Conservation (phyloP, 1,139 yeast genomes). For the Debaryomycetaceae sp. region DNA sequence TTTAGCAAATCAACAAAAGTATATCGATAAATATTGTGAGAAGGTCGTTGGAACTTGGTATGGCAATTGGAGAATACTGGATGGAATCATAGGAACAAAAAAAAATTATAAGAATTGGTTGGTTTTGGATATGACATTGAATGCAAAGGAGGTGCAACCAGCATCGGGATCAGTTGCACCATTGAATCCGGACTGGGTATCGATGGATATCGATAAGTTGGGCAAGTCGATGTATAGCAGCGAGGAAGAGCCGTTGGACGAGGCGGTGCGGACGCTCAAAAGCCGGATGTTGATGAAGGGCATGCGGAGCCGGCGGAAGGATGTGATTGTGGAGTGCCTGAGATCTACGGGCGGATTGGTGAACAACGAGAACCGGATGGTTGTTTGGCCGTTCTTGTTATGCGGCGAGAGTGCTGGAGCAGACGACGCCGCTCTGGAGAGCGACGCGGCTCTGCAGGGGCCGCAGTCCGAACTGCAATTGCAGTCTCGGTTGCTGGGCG, state of each 20-base stretch:
- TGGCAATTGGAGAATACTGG: background rate
- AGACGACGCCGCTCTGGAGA: background rate
- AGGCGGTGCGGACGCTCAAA: slow-evolving; percentile 37
- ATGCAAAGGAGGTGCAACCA: background rate
- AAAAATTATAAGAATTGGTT: background rate
- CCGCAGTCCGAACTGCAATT: slow-evolving; percentile 1
- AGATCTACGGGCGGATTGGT: slow-evolving; percentile 50
- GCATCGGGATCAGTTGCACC: slow-evolving; percentile 3
- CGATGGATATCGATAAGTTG: slow-evolving; percentile 46
- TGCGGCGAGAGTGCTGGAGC: background rate
- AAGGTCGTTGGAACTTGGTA: background rate
- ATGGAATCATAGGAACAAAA: background rate
- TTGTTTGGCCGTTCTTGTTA: slow-evolving; percentile 49
- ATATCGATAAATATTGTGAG: background rate
- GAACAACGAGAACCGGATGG: slow-evolving; percentile 33
- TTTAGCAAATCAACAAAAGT: background rate
- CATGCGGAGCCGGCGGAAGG: slow-evolving; percentile 20
- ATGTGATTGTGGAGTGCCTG: slow-evolving; percentile 31
- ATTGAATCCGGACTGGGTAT: slow-evolving; percentile 44
- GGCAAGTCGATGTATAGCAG: slow-evolving; percentile 48
- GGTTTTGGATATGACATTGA: background rate
- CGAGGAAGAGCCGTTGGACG: slow-evolving; percentile 39
- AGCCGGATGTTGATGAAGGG: slow-evolving; percentile 39
- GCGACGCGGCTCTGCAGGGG: no score
- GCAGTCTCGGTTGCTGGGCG: slow-evolving; percentile 4